These are phyloP conservation scores for Tausonia pullulans DNA, from an alignment of 1,284 basidiomycete species.

Conservation along the genomic window DNA sequence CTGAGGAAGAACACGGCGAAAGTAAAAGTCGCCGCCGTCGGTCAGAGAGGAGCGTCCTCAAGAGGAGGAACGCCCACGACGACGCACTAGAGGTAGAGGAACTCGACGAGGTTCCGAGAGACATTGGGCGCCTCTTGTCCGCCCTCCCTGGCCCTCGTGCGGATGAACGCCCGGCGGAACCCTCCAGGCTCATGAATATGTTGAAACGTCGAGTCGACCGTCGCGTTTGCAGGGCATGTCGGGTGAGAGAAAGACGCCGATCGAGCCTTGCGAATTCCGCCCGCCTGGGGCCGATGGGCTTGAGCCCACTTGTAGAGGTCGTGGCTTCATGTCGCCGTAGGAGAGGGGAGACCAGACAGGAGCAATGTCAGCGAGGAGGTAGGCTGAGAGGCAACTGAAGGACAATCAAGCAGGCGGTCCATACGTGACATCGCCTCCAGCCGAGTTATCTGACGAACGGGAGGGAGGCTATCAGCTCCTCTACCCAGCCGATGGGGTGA, in stretches of 20 bases:
- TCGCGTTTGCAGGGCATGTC: slow-evolving; percentile 39
- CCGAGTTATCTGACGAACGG: slow-evolving; percentile 44
- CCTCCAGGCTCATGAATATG: slow-evolving; percentile 90
- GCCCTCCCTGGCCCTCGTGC: slow-evolving; percentile 56
- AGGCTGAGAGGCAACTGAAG: slow-evolving; percentile 10
- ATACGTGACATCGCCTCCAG: slow-evolving; percentile 80
- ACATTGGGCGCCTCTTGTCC: slow-evolving; percentile 52
- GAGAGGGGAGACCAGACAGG: slow-evolving; percentile 13
- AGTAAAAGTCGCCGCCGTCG: not conserved
- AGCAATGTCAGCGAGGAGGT: not conserved
- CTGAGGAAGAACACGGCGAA: slow-evolving; percentile 11
- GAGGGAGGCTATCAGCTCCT: too few relatives aligned
- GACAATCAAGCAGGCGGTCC: slow-evolving; percentile 31
- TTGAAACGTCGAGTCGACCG: slow-evolving; percentile 56
- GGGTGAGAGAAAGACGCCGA: slow-evolving; percentile 62
- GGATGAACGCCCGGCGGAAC: slow-evolving; percentile 76
- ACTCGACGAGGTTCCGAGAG: slow-evolving; percentile 80
- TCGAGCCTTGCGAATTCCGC: slow-evolving; percentile 37
- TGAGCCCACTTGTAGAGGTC: slow-evolving; percentile 89
- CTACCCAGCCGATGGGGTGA: too few relatives aligned
- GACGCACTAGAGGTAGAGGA: slow-evolving; percentile 83
- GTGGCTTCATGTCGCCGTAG: slow-evolving; percentile 45
- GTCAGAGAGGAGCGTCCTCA: not conserved
- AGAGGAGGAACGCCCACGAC: slow-evolving; percentile 52
- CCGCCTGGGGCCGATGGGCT: slow-evolving; percentile 49